Percentiles rank a stretch among this genome's conserved stretches.
These are phyloP conservation scores for Heliamphora exappendiculata DNA, from an alignment of 148 eudicot genomes.

Conservation along the genomic window DNA sequence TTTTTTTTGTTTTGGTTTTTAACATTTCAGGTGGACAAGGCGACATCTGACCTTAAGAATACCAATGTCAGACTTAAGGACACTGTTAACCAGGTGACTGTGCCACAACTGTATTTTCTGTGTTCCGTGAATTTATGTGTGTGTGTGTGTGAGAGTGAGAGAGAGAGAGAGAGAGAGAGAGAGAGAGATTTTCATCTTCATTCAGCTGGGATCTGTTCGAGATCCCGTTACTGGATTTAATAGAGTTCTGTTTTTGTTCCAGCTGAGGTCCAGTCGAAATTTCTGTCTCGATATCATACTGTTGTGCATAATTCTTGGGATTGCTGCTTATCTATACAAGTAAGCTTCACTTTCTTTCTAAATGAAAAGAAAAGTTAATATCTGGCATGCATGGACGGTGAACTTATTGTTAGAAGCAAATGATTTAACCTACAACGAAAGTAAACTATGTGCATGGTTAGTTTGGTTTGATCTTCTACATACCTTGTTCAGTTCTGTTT, in stretches of 20 bases:
- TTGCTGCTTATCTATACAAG: constrained; percentile 97
- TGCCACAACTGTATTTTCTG: constrained; percentile 4
- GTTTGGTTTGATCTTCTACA: not conserved
- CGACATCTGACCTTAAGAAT: constrained; percentile 83
- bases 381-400: not conserved
- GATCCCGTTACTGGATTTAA: constrained; percentile 5
- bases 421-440: not conserved
- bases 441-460: not conserved
- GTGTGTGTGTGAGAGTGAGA: too few relatives aligned
- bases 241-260: constrained; percentile 17
- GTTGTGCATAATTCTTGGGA: constrained; percentile 86
- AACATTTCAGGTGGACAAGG: constrained; percentile 74
- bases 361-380: not conserved
- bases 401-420: not conserved
- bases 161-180: not conserved
- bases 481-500: not conserved
- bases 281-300: constrained; percentile 91
- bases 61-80: constrained; percentile 96
- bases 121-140: not conserved
- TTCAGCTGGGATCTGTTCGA: not conserved
- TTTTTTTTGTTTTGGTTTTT: too few relatives aligned
- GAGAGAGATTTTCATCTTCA: not conserved
- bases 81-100: constrained; percentile 77
- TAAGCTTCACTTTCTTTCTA: constrained; percentile 30
- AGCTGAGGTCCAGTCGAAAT: constrained; percentile 96